Conservation (phyloP, 2,329 filamentous ascomycete genomes). For the Fusarium vanettenii region DNA sequence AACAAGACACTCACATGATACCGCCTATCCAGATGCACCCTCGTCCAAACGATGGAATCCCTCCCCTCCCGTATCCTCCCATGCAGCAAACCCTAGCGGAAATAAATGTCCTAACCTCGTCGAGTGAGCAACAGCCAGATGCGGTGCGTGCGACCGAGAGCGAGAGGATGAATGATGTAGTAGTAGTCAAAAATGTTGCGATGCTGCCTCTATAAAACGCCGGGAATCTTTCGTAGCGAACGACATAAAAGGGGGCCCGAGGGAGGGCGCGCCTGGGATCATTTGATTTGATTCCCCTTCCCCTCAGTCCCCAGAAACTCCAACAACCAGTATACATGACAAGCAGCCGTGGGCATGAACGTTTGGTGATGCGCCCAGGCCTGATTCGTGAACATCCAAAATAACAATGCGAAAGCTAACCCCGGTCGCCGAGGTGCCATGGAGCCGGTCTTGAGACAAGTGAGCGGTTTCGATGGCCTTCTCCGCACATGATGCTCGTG, state of each 20-base stretch:
- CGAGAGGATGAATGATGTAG: conserved; percentile 26
- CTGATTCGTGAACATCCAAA: conserved; percentile 19
- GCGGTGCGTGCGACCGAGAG: conserved; percentile 3
- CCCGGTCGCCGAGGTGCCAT: conserved; percentile 18
- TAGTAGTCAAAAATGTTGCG: conserved; percentile 17
- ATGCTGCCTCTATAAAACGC: conserved; percentile 41
- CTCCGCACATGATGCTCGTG: conserved; percentile 9
- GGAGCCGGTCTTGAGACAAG: conserved; percentile 25
- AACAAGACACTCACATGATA: conserved; percentile 1
- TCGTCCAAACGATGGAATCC: conserved; percentile 12
- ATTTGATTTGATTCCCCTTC: not conserved
- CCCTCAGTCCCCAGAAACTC: conserved; percentile 16
- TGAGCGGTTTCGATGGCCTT: conserved; percentile 24
- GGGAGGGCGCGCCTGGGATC: not conserved
- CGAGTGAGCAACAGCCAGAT: conserved; percentile 20
- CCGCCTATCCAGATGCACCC: conserved; percentile 19
- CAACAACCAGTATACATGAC: conserved; percentile 18
- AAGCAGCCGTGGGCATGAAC: conserved; percentile 9
- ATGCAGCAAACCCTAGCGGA: conserved; percentile 6
- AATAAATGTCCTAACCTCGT: conserved; percentile 3
- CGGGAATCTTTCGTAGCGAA: conserved; percentile 39
- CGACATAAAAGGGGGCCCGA: conserved; percentile 23
- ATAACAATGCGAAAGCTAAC: conserved; percentile 18
- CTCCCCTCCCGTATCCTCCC: conserved; percentile 7
- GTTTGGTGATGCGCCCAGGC: conserved; percentile 18